Conservation (phyloP, 768 basidiomycete species). For the Xerocomellus chrysenteron region DNA sequence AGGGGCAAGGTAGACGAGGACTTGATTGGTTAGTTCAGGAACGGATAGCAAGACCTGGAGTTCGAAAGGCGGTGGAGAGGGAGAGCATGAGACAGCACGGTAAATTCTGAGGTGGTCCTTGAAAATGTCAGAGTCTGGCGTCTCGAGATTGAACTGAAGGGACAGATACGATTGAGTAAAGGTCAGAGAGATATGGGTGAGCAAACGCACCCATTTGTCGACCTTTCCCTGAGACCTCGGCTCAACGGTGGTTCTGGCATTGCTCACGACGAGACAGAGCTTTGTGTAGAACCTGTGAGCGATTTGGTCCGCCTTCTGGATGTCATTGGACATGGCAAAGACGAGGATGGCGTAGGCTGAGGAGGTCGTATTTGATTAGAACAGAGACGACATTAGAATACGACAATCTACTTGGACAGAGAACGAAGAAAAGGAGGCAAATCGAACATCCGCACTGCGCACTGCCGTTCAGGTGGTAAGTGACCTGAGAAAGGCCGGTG, state of each 20-base stretch:
- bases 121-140: conserved; percentile 68
- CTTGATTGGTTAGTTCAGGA: conserved; percentile 70
- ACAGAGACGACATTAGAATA: conserved; percentile 31
- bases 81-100: conserved; percentile 44
- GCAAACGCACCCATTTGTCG: conserved; percentile 76
- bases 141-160: conserved; percentile 79
- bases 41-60: conserved; percentile 70
- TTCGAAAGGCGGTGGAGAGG: conserved; percentile 47
- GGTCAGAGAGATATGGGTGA: neutral
- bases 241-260: conserved; percentile 66
- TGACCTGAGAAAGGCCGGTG: conserved; percentile 12
- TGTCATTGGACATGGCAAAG: conserved; percentile 52
- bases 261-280: conserved; percentile 70
- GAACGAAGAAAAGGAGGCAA: conserved; percentile 18
- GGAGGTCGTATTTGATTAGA: conserved; percentile 22
- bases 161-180: neutral
- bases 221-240: conserved; percentile 45
- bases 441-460: conserved; percentile 20
- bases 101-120: conserved; percentile 60
- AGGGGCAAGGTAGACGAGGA: conserved; percentile 63
- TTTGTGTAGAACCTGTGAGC: conserved; percentile 82
- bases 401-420: conserved; percentile 19
- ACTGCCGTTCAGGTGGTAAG: conserved; percentile 13
- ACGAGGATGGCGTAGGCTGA: neutral
- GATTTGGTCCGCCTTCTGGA: conserved; percentile 80